Conservation (phyloP, 1,139 yeast species). For the Blastobotrys petasosporus region DNA sequence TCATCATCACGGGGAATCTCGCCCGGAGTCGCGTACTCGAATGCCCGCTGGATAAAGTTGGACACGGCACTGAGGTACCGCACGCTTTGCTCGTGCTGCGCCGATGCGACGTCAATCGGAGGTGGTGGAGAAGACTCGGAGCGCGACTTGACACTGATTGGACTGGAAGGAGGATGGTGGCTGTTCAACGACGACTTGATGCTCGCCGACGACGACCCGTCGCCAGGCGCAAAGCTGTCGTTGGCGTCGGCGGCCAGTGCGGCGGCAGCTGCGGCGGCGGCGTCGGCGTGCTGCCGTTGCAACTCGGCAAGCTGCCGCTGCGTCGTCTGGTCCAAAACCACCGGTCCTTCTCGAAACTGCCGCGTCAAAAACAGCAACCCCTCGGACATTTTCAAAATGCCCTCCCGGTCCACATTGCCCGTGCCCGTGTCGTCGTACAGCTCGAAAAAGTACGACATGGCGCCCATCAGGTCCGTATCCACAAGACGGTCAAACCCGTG, state of each 20-base stretch:
- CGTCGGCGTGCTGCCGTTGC: constrained; percentile 2
- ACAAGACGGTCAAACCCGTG: constrained; percentile 65
- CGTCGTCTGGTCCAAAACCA: constrained; percentile 24
- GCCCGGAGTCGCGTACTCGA: constrained; percentile 81
- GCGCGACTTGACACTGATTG: no score
- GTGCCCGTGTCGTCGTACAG: constrained; percentile 60
- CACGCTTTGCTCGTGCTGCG: constrained; percentile 67
- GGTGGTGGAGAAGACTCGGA: constrained; percentile 9
- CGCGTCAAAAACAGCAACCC: constrained; percentile 75
- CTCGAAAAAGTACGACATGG: constrained; percentile 72
- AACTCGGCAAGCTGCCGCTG: constrained; percentile 13
- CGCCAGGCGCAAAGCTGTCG: constrained; percentile 12
- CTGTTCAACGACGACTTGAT: no score
- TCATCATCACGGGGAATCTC: constrained; percentile 31
- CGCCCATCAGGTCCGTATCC: constrained; percentile 69
- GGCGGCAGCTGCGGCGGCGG: no score
- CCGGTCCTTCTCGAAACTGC: constrained; percentile 44
- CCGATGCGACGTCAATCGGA: constrained; percentile 36
- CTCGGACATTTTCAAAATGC: constrained; percentile 78
- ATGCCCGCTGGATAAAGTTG: constrained; percentile 77
- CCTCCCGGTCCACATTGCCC: constrained; percentile 69
- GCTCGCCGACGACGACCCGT: constrained; percentile 1
- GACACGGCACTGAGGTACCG: constrained; percentile 85
- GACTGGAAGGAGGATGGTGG: no score
- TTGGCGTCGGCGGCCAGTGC: constrained; percentile 1